Evolutionary conservation across 495 filamentous ascomycete genomes (phyloP).

Genomic region (Penicillium lagena): DNA sequence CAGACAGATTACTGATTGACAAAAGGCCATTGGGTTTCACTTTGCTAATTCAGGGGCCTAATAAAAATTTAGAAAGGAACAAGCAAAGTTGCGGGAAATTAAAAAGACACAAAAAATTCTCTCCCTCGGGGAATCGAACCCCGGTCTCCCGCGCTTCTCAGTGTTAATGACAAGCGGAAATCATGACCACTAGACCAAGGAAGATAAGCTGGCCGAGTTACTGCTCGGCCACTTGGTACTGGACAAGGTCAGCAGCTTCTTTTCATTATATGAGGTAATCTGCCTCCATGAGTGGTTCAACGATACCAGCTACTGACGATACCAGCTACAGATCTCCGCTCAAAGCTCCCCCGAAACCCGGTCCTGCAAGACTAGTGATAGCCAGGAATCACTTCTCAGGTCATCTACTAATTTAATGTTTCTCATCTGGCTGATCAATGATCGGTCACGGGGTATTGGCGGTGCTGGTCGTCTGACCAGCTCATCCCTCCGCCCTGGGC

Average conservation of each 20-base stretch:
- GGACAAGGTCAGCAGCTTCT: slow-evolving; percentile 1
- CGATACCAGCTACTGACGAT: too few relatives aligned
- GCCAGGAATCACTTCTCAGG: too few relatives aligned
- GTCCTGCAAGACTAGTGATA: background rate
- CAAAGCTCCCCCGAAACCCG: background rate
- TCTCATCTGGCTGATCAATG: too few relatives aligned
- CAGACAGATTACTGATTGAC: background rate
- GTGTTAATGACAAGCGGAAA: slow-evolving; percentile 47
- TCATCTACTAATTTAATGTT: too few relatives aligned
- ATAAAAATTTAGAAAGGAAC: background rate
- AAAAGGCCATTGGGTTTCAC: background rate
- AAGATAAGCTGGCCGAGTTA: slow-evolving; percentile 21
- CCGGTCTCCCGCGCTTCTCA: slow-evolving; percentile 44
- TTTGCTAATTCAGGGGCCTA: background rate
- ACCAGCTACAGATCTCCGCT: background rate
- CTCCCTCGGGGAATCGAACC: slow-evolving; percentile 49
- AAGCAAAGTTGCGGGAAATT: background rate
- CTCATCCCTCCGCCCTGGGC: too few relatives aligned
- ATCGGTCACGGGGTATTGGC: too few relatives aligned
- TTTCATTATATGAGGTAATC: background rate
- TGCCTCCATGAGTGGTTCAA: too few relatives aligned
- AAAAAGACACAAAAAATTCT: slow-evolving; percentile 21
- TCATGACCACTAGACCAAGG: slow-evolving; percentile 48
- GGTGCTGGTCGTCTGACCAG: too few relatives aligned
- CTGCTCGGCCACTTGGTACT: slow-evolving; percentile 24